A percentile compares a stretch with the other conserved stretches of the same genome.
Evolutionary conservation across 2,329 filamentous ascomycete genomes (phyloP).

Genomic region (Diaporthe ilicicola): DNA sequence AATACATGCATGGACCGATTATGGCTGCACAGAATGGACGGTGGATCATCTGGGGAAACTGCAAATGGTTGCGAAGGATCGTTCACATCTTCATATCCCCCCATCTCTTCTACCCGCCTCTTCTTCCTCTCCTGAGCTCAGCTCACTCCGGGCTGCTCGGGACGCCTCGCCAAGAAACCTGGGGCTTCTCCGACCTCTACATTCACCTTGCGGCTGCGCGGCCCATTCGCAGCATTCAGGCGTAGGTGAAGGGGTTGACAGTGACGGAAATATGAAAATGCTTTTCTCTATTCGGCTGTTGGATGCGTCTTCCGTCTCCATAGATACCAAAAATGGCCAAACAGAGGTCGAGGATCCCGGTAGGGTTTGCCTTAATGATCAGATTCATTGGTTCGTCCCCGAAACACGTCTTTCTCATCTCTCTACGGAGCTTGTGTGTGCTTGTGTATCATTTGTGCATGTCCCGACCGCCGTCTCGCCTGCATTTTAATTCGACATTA

Average conservation of each 20-base stretch:
- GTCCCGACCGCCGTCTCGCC: background rate
- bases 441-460: background rate
- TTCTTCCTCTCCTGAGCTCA: background rate
- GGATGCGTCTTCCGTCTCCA: background rate
- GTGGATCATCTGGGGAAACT: background rate
- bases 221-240: background rate
- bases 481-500: background rate
- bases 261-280: background rate
- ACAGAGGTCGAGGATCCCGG: background rate
- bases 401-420: background rate
- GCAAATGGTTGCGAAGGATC: background rate
- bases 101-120: background rate
- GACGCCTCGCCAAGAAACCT: background rate
- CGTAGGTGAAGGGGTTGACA: background rate
- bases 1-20: background rate
- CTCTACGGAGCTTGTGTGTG: background rate
- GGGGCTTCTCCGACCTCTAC: too few relatives aligned
- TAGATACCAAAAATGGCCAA: background rate
- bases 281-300: background rate
- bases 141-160: background rate
- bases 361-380: background rate
- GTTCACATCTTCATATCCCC: background rate
- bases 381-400: background rate
- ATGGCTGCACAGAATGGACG: background rate
- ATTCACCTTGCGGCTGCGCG: background rate